Percentiles rank a stretch among this genome's conserved stretches.
Evolutionary conservation across 331 rosid species (phyloP).

Genomic region (Prunus yedoensis): DNA sequence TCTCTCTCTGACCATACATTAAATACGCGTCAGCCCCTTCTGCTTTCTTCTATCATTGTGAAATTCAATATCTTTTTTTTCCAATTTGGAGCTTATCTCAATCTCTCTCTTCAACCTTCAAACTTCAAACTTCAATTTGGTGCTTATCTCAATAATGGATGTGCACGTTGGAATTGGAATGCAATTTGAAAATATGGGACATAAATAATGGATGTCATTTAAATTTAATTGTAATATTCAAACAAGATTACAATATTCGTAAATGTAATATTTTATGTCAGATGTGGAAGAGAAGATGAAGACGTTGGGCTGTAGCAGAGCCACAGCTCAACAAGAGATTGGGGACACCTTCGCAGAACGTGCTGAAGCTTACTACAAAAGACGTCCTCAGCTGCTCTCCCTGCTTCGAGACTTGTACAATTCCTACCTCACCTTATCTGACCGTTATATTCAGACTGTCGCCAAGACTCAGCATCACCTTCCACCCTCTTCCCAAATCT

Average conservation of each 20-base stretch:
- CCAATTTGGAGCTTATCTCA: background rate
- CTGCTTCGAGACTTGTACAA: constrained; percentile 81
- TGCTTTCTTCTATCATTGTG: too few species aligned
- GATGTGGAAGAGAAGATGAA: constrained; percentile 89
- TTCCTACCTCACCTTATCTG: constrained; percentile 75
- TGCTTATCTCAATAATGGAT: background rate
- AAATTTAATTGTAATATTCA: too few species aligned
- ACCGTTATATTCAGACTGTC: constrained; percentile 68
- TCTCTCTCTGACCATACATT: too few species aligned
- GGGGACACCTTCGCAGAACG: constrained; percentile 85
- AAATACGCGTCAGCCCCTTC: too few species aligned
- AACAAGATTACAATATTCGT: too few species aligned
- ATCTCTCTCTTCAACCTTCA: background rate
- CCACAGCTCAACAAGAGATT: constrained; percentile 32
- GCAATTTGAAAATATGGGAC: too few species aligned
- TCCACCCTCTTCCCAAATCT: constrained; percentile 53
- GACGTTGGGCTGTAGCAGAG: constrained; percentile 32
- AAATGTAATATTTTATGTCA: constrained; percentile 25
- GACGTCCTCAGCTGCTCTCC: constrained; percentile 76
- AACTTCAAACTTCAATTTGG: background rate
- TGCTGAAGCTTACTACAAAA: constrained; percentile 82
- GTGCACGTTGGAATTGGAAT: too few species aligned
- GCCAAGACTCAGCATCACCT: constrained; percentile 50
- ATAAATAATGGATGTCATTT: too few species aligned
- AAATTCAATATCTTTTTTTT: too few species aligned